These are phyloP conservation scores for Amniculicola lignicola DNA, from an alignment of 495 filamentous ascomycete genomes.

Conservation along the genomic window DNA sequence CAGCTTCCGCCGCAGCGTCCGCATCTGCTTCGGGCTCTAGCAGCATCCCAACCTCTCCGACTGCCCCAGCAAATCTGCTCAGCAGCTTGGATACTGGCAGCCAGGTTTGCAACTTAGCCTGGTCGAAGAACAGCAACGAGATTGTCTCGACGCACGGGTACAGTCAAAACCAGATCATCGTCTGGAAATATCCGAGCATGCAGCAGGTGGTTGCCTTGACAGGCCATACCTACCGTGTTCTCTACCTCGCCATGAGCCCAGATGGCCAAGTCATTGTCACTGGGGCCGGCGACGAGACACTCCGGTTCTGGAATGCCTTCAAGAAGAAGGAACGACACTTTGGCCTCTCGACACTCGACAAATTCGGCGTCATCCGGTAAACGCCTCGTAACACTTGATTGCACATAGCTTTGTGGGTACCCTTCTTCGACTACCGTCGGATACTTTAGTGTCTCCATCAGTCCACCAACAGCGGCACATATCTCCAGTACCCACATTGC, in stretches of 20 bases:
- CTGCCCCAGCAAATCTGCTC: slow-evolving; percentile 34
- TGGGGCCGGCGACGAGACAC: slow-evolving; percentile 91
- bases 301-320: slow-evolving; percentile 97
- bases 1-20: slow-evolving; percentile 37
- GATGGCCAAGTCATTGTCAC: slow-evolving; percentile 93
- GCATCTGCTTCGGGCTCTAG: slow-evolving; percentile 18
- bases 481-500: no score
- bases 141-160: slow-evolving; percentile 98
- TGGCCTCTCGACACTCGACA: slow-evolving; percentile 35
- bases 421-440: background rate
- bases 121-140: slow-evolving; percentile 94
- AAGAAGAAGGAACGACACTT: slow-evolving; percentile 54
- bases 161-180: slow-evolving; percentile 93
- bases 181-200: slow-evolving; percentile 99
- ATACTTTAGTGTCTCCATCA: background rate
- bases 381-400: no score
- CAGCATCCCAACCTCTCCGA: slow-evolving; percentile 13
- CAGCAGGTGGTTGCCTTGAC: slow-evolving; percentile 91
- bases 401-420: background rate
- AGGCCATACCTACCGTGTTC: slow-evolving; percentile 91
- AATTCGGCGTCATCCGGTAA: slow-evolving; percentile 33
- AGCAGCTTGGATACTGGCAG: slow-evolving; percentile 75
- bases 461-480: no score
- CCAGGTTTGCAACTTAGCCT: slow-evolving; percentile 95
- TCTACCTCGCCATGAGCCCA: slow-evolving; percentile 96